These are phyloP conservation scores for Astraeus odoratus DNA, from an alignment of 768 basidiomycete genomes.

Conservation along the genomic window DNA sequence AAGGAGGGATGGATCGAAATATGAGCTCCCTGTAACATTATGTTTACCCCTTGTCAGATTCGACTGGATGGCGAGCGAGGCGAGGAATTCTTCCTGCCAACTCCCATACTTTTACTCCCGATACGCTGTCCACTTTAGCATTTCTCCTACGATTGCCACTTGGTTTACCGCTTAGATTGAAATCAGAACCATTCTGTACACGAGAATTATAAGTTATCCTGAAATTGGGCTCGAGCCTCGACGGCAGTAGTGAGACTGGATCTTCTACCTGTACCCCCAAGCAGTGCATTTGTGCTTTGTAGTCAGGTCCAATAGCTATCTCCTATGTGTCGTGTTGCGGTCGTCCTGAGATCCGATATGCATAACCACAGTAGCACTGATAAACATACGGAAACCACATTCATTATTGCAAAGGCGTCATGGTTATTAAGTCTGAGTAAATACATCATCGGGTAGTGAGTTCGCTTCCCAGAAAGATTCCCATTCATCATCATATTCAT, in stretches of 20 bases:
- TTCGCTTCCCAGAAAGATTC: constrained; percentile 40
- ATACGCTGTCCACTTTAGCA: background rate
- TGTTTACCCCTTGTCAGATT: background rate
- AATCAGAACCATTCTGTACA: constrained; percentile 1
- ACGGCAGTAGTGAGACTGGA: background rate
- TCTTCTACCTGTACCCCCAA: too few relatives aligned
- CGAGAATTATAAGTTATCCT: background rate
- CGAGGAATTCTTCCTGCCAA: background rate
- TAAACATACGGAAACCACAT: too few relatives aligned
- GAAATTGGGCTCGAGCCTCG: background rate
- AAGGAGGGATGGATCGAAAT: constrained; percentile 26
- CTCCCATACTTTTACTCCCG: background rate
- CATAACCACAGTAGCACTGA: too few relatives aligned
- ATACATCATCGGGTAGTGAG: constrained; percentile 33
- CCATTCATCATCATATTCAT: constrained; percentile 39
- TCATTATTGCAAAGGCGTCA: too few relatives aligned
- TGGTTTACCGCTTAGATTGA: background rate
- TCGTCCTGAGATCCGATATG: too few relatives aligned
- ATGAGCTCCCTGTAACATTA: constrained; percentile 17
- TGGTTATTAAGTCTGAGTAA: constrained; percentile 15
- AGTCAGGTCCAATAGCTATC: too few relatives aligned
- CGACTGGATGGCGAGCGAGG: too few relatives aligned
- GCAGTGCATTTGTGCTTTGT: too few relatives aligned
- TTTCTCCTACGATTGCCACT: background rate
- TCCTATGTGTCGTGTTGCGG: too few relatives aligned